phyloP scores from a whole-genome alignment of 1,139 yeast genomes.

The Lodderomyces theae region DNA sequence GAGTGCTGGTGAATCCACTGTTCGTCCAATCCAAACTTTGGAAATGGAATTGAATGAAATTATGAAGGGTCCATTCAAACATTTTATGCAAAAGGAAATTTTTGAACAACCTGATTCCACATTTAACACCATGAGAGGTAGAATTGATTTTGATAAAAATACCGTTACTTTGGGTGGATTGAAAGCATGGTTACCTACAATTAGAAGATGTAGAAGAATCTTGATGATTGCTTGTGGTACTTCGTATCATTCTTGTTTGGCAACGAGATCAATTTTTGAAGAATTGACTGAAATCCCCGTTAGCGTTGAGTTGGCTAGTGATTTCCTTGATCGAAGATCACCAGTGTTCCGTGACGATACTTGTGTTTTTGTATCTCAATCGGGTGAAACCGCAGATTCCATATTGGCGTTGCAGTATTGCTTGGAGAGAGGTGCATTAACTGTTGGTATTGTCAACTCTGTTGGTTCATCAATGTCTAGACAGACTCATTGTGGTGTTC shows the following conservation, averaged over 20 bases:
- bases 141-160: constrained; percentile 85
- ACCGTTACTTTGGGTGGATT: constrained; percentile 87
- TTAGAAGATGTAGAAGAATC: constrained; percentile 91
- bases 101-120: constrained; percentile 98
- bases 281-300: constrained; percentile 97
- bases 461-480: constrained; percentile 97
- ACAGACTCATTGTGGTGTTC: constrained; percentile 98
- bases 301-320: constrained; percentile 94
- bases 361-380: constrained; percentile 95
- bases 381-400: constrained; percentile 99
- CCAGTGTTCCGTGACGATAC: constrained; percentile 98
- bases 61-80: constrained; percentile 95
- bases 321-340: constrained; percentile 89
- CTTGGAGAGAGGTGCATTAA: constrained; percentile 93
- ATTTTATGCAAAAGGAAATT: constrained; percentile 98
- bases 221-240: constrained; percentile 99
- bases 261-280: constrained; percentile 94
- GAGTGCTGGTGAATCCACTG: constrained; percentile 86
- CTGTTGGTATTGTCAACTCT: constrained; percentile 89
- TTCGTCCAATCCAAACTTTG: constrained; percentile 92
- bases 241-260: constrained; percentile 96
- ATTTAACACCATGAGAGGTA: constrained; percentile 98
- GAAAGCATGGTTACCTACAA: constrained; percentile 77
- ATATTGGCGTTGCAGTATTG: constrained; percentile 95
- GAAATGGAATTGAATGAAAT: constrained; percentile 97